These are phyloP conservation scores for Pterocarpus santalinus DNA, from an alignment of 306 rosid genomes.

Conservation along the genomic window DNA sequence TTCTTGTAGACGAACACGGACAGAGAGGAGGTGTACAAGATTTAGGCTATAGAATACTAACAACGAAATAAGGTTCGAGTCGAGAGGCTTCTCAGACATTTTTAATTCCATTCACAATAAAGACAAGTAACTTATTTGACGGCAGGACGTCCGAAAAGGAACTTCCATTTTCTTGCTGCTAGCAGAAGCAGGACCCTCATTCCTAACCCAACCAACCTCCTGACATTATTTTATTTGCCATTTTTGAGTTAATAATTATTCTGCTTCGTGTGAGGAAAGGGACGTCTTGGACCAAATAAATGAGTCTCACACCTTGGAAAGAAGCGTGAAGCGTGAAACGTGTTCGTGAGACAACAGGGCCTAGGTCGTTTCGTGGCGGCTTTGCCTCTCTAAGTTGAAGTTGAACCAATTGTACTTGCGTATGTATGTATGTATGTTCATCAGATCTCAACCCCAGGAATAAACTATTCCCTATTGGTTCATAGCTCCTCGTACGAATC, in stretches of 20 bases:
- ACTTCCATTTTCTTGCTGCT: neutral
- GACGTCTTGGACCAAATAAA: too few relatives aligned
- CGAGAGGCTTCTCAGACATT: slow-evolving; percentile 2
- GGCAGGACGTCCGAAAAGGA: neutral
- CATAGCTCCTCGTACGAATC: neutral
- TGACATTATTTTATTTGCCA: neutral
- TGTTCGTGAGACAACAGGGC: neutral
- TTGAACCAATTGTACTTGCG: neutral
- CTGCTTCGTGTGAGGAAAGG: neutral
- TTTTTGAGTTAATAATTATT: neutral
- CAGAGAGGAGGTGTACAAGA: neutral
- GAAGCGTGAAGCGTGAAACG: neutral
- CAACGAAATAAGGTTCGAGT: slow-evolving; percentile 8
- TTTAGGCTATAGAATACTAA: too few relatives aligned
- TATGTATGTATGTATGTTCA: too few relatives aligned
- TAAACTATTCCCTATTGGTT: neutral
- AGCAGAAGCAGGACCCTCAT: neutral
- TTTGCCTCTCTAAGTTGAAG: neutral
- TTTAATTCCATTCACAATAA: slow-evolving; percentile 13
- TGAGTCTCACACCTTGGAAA: neutral
- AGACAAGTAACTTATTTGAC: neutral
- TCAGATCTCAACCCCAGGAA: neutral
- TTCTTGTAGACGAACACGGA: neutral
- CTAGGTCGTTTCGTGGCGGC: neutral
- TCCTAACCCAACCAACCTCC: neutral